These are phyloP conservation scores for Oryza glumipatula DNA, from an alignment of 176 grass and related monocot species.

Conservation along the genomic window DNA sequence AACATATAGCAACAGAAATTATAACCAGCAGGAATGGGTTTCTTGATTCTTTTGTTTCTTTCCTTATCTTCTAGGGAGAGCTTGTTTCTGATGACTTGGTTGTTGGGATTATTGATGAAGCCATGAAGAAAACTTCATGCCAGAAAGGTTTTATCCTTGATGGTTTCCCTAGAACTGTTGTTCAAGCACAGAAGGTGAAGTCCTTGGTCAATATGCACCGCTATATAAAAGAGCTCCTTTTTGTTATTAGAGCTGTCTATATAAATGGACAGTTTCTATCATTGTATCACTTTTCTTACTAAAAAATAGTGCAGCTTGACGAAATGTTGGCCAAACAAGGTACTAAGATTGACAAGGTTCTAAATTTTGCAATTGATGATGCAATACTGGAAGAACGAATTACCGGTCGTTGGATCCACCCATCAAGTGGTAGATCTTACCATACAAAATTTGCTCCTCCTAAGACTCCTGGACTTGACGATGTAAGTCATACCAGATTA, in stretches of 20 bases:
- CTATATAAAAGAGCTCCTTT: neutral
- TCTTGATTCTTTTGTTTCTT: slow-evolving; percentile 36
- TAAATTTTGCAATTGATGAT: slow-evolving; percentile 97
- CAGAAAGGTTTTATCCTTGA: slow-evolving; percentile 99
- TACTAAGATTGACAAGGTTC: slow-evolving; percentile 81
- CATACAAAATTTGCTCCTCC: slow-evolving; percentile 95
- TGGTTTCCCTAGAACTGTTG: slow-evolving; percentile 90
- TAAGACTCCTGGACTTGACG: slow-evolving; percentile 76
- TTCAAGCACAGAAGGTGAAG: slow-evolving; percentile 87
- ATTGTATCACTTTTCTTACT: neutral
- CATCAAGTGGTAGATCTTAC: slow-evolving; percentile 85
- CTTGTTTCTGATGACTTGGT: slow-evolving; percentile 96
- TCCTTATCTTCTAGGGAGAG: slow-evolving; percentile 66
- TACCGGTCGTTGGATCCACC: slow-evolving; percentile 96
- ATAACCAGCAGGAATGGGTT: slow-evolving; percentile 14
- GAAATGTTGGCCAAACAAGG: slow-evolving; percentile 90
- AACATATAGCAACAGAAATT: neutral
- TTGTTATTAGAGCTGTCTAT: neutral
- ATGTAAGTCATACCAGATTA: slow-evolving; percentile 64
- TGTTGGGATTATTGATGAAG: slow-evolving; percentile 98
- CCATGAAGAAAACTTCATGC: slow-evolving; percentile 95
- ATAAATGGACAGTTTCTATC: neutral
- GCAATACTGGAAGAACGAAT: slow-evolving; percentile 90
- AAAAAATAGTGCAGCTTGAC: slow-evolving; percentile 61
- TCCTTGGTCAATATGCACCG: neutral